Conservation (phyloP, 176 grass and related monocot genomes). For the Triticum timopheevii region DNA sequence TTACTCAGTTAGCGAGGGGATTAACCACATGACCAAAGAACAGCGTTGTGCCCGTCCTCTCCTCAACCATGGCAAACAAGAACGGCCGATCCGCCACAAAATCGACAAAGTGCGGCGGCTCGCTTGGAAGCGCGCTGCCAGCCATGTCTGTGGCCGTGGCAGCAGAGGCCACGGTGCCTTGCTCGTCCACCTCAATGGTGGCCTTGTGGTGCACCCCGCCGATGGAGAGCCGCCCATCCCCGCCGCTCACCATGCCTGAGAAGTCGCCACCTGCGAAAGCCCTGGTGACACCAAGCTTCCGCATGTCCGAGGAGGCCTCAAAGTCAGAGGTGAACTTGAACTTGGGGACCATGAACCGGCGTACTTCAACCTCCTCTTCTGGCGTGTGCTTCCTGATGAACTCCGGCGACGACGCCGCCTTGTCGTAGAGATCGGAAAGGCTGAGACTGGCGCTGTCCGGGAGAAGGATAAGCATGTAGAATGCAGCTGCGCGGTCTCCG, state of each 20-base stretch:
- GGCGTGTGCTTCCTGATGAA: constrained; percentile 30
- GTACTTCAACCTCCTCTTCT: neutral
- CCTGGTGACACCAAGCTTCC: neutral
- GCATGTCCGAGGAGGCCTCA: neutral
- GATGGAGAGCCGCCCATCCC: neutral
- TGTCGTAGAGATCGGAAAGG: neutral
- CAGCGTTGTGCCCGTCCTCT: neutral
- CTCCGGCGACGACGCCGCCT: constrained; percentile 1
- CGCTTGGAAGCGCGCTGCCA: neutral
- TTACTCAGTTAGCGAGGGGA: neutral
- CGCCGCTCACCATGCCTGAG: constrained; percentile 27
- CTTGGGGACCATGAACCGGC: constrained; percentile 26
- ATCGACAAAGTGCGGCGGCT: neutral
- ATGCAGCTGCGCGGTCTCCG: neutral
- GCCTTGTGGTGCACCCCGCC: neutral
- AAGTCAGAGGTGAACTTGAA: constrained; percentile 42
- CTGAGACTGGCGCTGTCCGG: neutral
- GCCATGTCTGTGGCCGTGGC: neutral
- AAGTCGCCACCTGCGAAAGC: constrained; percentile 19
- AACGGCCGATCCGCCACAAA: constrained; percentile 34
- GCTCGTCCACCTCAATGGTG: constrained; percentile 36
- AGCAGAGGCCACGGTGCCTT: constrained; percentile 19
- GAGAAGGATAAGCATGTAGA: neutral
- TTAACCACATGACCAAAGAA: constrained; percentile 32
- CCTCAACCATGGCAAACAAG: constrained; percentile 31